Percentiles rank a stretch among this genome's conserved stretches.
These are phyloP conservation scores for Simmondsia chinensis DNA, from an alignment of 148 eudicot species.

Conservation along the genomic window DNA sequence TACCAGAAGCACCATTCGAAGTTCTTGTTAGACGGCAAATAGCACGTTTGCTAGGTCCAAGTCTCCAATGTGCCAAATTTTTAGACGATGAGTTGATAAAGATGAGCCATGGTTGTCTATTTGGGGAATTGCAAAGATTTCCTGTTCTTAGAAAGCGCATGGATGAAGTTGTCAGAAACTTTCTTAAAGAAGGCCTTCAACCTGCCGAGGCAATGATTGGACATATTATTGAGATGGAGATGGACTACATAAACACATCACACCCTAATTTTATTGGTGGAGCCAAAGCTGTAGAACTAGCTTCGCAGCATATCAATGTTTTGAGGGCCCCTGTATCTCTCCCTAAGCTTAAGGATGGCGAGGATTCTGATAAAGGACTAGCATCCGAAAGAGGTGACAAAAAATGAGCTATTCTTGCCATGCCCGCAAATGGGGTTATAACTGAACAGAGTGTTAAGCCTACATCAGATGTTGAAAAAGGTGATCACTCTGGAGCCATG, in stretches of 20 bases:
- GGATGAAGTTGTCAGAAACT: constrained; percentile 44
- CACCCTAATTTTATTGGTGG: constrained; percentile 89
- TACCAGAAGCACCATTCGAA: constrained; percentile 70
- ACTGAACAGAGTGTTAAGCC: constrained; percentile 67
- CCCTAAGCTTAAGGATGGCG: constrained; percentile 59
- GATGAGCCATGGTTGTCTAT: constrained; percentile 54
- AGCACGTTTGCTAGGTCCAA: constrained; percentile 51
- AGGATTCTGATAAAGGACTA: constrained; percentile 61
- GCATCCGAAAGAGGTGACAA: constrained; percentile 65
- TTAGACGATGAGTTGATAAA: constrained; percentile 49
- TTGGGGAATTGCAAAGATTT: constrained; percentile 38
- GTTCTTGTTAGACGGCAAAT: constrained; percentile 55
- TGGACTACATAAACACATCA: constrained; percentile 96
- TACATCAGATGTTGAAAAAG: constrained; percentile 51
- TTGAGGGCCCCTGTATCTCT: constrained; percentile 36
- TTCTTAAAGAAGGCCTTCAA: constrained; percentile 43
- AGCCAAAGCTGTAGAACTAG: constrained; percentile 78
- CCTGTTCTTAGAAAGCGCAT: constrained; percentile 44
- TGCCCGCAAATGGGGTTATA: constrained; percentile 60
- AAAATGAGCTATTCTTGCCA: constrained; percentile 64
- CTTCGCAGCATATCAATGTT: constrained; percentile 50
- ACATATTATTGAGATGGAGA: constrained; percentile 74
- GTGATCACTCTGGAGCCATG: constrained; percentile 40
- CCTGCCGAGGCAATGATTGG: constrained; percentile 60
- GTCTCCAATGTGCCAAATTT: constrained; percentile 53